Evolutionary conservation across 1,284 basidiomycete species (phyloP).

Genomic region (Naganishia sp.): DNA sequence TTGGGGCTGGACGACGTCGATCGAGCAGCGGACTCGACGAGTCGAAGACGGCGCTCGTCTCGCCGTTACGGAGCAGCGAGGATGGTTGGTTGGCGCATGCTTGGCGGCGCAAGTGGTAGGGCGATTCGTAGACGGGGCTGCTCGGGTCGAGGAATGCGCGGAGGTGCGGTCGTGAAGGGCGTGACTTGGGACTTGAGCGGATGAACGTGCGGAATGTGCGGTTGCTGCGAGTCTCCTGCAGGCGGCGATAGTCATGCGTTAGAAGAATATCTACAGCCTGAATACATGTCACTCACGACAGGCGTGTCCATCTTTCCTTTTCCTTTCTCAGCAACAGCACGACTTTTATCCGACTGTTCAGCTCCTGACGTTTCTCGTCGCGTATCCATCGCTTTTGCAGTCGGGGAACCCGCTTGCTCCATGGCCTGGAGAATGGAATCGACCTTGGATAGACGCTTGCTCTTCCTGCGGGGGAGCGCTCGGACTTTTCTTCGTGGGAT

Average conservation of each 20-base stretch:
- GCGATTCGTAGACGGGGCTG: slow-evolving; percentile 27
- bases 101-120: slow-evolving; percentile 12
- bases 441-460: slow-evolving; percentile 17
- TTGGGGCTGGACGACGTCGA: neutral
- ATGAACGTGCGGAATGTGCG: neutral
- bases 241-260: neutral
- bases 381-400: neutral
- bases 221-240: slow-evolving; percentile 10
- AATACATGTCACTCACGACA: slow-evolving; percentile 1
- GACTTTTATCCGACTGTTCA: neutral
- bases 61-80: neutral
- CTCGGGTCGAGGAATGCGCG: slow-evolving; percentile 14
- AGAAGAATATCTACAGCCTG: neutral
- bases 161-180: neutral
- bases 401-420: slow-evolving; percentile 17
- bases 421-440: slow-evolving; percentile 4
- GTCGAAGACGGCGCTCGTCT: slow-evolving; percentile 1
- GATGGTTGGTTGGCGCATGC: neutral
- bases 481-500: slow-evolving; percentile 10
- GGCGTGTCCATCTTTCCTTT: slow-evolving; percentile 17
- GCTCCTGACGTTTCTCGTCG: too few relatives aligned
- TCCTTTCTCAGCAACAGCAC: neutral
- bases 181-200: neutral
- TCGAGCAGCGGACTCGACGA: slow-evolving; percentile 21
- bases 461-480: slow-evolving; percentile 12